These are phyloP conservation scores for Pezicula carpinea DNA, from an alignment of 2,329 filamentous ascomycete genomes.

Conservation along the genomic window DNA sequence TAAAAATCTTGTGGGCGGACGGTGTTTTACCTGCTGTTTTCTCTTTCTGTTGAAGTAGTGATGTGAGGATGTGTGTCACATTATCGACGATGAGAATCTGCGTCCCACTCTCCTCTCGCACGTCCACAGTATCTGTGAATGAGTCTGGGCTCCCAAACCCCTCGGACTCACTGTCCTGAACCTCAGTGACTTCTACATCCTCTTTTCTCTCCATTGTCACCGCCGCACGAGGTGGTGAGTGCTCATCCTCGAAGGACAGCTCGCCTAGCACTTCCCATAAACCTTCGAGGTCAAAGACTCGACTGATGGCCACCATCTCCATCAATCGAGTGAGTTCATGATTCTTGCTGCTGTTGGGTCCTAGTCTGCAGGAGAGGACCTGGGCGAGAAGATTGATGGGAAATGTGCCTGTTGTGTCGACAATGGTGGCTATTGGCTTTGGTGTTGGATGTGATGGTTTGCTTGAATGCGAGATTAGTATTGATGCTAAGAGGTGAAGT, in stretches of 20 bases:
- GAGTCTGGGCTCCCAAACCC: slow-evolving; percentile 19
- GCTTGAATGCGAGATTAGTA: slow-evolving; percentile 13
- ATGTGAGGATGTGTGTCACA: slow-evolving; percentile 45
- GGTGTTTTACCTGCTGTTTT: slow-evolving; percentile 29
- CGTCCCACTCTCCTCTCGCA: slow-evolving; percentile 7
- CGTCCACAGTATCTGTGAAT: background rate
- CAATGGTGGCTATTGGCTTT: slow-evolving; percentile 18
- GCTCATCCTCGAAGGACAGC: slow-evolving; percentile 24
- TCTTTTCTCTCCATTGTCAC: background rate
- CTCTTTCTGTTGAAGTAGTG: slow-evolving; percentile 45
- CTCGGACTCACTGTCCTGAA: slow-evolving; percentile 38
- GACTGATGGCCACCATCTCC: slow-evolving; percentile 47
- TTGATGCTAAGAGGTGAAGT: slow-evolving; percentile 20
- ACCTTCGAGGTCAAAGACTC: slow-evolving; percentile 55
- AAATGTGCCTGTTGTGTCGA: slow-evolving; percentile 27
- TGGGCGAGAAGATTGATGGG: slow-evolving; percentile 20
- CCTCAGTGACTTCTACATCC: slow-evolving; percentile 16
- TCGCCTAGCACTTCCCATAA: slow-evolving; percentile 53
- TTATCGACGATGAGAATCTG: slow-evolving; percentile 52
- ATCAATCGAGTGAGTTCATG: slow-evolving; percentile 28
- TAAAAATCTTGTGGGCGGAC: background rate
- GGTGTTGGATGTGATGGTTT: background rate
- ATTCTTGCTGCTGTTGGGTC: slow-evolving; percentile 4
- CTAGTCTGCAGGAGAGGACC: slow-evolving; percentile 10
- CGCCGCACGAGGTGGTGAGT: background rate